Evolutionary conservation across 1,284 basidiomycete species (phyloP), one percentile per base, ranked within the genome.

Genomic region (Fomitopsis schrenkii): DNA sequence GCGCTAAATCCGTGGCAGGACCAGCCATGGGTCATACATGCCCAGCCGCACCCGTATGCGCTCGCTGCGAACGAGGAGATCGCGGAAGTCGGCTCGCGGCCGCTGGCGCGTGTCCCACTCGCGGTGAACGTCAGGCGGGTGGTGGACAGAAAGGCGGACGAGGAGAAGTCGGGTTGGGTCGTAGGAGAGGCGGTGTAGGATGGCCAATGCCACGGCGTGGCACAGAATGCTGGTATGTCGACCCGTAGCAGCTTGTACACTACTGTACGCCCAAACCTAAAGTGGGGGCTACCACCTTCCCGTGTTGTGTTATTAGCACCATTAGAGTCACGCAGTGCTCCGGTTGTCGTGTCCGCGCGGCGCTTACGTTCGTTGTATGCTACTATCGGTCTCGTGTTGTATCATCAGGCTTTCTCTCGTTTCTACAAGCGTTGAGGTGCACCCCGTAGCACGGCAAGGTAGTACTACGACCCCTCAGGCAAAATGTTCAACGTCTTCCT

Each of bases 71-170:
- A 6, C 41, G 54, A n/a, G 2, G 54, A 7, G 40, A 8, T 36
- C 6, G n/a, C 19, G 35, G 35, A 53, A 9, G 28, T 42, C 56
- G 10, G 28, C 45, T 6, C 42, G 38, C 33, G 44, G 38, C 40
- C 28, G 15, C 56, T 41, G 3, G 26, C 44, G 22, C 55, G 36
- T 15, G 42, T 48, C 26, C 42, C 46, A 22, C 26, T 58, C 17
- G 19, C 57, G 57, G 45, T 58, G 57, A 48, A 36, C 17, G 45
- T 58, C 28, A 58, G 44, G 19, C 41, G 40, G 45, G 45, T 50
- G n/a, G 45, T 58, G 30, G 45, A 58, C 33, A 44, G 19, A 5
- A 33, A 26, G 48, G 48, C 35, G 19, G 48, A 50, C 14, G 48
- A 50, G 14, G 48, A 33, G 28, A 50, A 50, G 48, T 33, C 26